Conservation (phyloP, 306 rosid species). For the Styphnolobium japonicum region DNA sequence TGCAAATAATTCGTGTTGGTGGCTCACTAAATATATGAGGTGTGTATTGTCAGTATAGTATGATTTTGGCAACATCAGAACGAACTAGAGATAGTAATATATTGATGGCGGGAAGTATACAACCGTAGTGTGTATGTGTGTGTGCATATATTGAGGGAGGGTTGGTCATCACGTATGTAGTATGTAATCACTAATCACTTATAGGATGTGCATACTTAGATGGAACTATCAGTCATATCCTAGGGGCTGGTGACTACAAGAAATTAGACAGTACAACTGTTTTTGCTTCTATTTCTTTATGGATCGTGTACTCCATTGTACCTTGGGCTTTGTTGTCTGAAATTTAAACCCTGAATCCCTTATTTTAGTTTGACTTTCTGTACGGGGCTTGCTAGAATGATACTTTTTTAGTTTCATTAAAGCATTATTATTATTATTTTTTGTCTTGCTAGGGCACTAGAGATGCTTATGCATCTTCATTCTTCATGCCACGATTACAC, state of each 20-base stretch:
- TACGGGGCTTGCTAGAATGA: no score
- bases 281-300: neutral
- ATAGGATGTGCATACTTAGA: neutral
- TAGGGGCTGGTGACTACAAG: neutral
- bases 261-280: neutral
- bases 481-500: neutral
- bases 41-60: neutral
- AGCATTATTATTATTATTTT: no score
- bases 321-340: neutral
- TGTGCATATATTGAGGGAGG: neutral
- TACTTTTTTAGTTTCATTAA: no score
- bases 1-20: neutral
- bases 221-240: neutral
- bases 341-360: neutral
- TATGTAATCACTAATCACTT: neutral
- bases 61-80: neutral
- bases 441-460: neutral
- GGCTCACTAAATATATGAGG: neutral
- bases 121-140: no score
- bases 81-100: conserved; percentile 11
- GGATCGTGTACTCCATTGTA: neutral
- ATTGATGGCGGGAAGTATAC: no score
- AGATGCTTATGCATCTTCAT: neutral
- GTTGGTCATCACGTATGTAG: neutral
- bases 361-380: neutral